Evolutionary conservation across 306 rosid genomes (phyloP).

Genomic region (Cucurbita moschata): DNA sequence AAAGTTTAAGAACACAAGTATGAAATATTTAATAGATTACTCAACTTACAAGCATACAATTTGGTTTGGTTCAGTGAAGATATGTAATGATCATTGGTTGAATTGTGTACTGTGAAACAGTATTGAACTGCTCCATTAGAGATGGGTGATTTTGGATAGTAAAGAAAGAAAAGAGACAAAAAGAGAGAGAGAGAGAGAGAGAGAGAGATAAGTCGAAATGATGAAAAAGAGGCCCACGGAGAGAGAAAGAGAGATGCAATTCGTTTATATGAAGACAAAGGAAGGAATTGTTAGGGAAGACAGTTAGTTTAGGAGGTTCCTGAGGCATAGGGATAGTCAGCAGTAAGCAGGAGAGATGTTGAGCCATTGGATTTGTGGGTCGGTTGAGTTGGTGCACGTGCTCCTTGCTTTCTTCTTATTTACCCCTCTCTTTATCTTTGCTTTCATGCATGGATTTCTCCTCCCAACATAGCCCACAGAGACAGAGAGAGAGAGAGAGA

Average conservation of each 20-base stretch:
- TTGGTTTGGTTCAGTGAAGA: too few species aligned
- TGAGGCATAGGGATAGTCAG: conserved; percentile 4
- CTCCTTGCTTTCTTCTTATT: conserved; percentile 19
- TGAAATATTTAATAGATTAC: too few species aligned
- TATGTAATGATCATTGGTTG: not conserved
- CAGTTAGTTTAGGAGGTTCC: conserved; percentile 36
- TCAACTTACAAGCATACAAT: too few species aligned
- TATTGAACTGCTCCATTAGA: not conserved
- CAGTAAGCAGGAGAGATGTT: conserved; percentile 22
- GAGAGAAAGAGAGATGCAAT: not conserved
- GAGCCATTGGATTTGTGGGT: conserved; percentile 38
- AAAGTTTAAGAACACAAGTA: too few species aligned
- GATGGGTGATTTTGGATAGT: not conserved
- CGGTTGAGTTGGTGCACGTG: conserved; percentile 76
- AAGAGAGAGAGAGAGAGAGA: not conserved
- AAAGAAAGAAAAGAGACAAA: not conserved
- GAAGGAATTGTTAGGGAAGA: conserved; percentile 54
- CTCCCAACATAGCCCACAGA: conserved; percentile 49
- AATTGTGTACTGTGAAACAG: not conserved
- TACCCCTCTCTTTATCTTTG: conserved; percentile 30
- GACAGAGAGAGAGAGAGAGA: conserved; percentile 24
- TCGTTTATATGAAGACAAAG: conserved; percentile 54
- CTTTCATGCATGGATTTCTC: conserved; percentile 98
- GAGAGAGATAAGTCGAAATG: not conserved
- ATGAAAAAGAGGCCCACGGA: not conserved